Percentiles rank a stretch among this genome's conserved stretches.
Evolutionary conservation across 1,284 basidiomycete genomes (phyloP).

Genomic region (Serendipita sp.): DNA sequence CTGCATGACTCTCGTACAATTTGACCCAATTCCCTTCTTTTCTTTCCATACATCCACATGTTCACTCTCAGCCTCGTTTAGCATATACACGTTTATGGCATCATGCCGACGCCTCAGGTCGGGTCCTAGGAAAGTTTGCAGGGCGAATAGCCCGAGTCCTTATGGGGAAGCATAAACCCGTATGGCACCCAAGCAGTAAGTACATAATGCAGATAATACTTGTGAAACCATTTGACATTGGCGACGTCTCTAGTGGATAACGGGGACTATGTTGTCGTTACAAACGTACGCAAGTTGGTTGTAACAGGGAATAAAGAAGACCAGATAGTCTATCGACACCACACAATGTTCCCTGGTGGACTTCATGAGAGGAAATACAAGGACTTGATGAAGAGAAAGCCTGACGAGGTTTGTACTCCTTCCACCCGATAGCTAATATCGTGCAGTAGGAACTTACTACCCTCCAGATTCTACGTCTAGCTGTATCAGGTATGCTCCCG

Average conservation of each 20-base stretch:
- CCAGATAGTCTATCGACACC: slow-evolving; percentile 79
- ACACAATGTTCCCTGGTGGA: slow-evolving; percentile 89
- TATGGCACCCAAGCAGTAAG: slow-evolving; percentile 81
- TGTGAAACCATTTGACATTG: neutral
- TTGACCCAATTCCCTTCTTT: neutral
- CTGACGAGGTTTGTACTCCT: slow-evolving; percentile 66
- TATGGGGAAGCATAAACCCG: slow-evolving; percentile 99
- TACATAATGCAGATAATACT: slow-evolving; percentile 9
- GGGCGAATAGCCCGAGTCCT: slow-evolving; percentile 86
- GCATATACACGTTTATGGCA: slow-evolving; percentile 94
- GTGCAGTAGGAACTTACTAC: slow-evolving; percentile 6
- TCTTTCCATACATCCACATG: slow-evolving; percentile 22
- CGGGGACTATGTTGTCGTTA: slow-evolving; percentile 96
- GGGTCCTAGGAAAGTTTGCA: slow-evolving; percentile 85
- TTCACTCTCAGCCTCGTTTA: slow-evolving; percentile 61
- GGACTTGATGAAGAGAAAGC: slow-evolving; percentile 69
- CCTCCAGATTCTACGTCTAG: slow-evolving; percentile 80
- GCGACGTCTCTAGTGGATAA: slow-evolving; percentile 54
- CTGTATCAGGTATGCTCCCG: slow-evolving; percentile 91
- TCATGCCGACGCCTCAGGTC: slow-evolving; percentile 80
- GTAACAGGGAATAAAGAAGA: slow-evolving; percentile 84
- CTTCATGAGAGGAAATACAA: slow-evolving; percentile 80
- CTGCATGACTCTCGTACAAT: neutral
- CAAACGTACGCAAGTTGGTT: slow-evolving; percentile 71
- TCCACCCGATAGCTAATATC: neutral